Conservation (phyloP, 441 rosid species). For the Erodium trifolium region DNA sequence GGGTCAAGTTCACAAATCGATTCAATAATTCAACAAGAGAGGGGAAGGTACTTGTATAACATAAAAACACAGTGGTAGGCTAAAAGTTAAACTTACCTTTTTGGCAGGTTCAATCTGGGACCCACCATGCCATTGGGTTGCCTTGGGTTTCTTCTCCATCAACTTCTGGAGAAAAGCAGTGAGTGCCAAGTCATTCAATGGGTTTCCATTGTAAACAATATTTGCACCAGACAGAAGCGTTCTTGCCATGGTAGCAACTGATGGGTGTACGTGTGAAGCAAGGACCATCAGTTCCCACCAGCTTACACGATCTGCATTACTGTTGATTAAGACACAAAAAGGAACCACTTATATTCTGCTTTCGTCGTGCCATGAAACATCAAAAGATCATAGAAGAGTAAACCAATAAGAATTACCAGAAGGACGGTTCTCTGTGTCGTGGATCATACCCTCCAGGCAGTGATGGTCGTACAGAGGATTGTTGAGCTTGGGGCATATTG, state of each 20-base stretch:
- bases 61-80: not conserved
- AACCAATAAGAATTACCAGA: constrained; percentile 40
- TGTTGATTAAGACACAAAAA: constrained; percentile 23
- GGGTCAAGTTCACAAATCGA: not conserved
- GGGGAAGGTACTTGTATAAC: not conserved
- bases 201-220: constrained; percentile 88
- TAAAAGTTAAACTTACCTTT: constrained; percentile 40
- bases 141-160: constrained; percentile 95
- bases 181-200: constrained; percentile 65
- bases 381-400: constrained; percentile 9
- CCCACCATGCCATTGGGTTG: constrained; percentile 85
- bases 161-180: constrained; percentile 87
- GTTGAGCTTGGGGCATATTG: constrained; percentile 25
- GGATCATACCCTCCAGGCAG: constrained; percentile 92
- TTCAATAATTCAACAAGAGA: not conserved
- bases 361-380: not conserved
- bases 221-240: constrained; percentile 82
- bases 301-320: constrained; percentile 76
- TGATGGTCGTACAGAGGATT: constrained; percentile 24
- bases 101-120: constrained; percentile 94
- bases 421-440: constrained; percentile 85
- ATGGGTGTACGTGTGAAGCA: constrained; percentile 85
- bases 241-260: constrained; percentile 94
- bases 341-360: not conserved
- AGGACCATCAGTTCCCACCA: constrained; percentile 97